A percentile compares a stretch with the other conserved stretches of the same genome.
These are phyloP conservation scores for Aspergillus hancockii DNA, from an alignment of 495 filamentous ascomycete species.

Conservation along the genomic window DNA sequence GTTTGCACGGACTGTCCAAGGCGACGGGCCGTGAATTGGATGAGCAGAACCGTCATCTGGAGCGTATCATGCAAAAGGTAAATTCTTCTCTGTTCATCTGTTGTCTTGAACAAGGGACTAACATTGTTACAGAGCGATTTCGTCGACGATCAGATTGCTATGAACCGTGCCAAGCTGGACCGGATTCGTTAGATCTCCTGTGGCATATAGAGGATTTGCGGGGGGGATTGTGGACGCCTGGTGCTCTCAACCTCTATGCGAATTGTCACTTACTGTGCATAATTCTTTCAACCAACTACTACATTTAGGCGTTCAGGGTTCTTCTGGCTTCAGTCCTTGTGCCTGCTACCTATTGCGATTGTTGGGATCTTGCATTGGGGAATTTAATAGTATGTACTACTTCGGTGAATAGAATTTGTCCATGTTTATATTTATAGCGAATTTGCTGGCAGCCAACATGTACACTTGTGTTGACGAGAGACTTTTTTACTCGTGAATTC, in stretches of 20 bases:
- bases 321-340: not conserved
- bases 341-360: not conserved
- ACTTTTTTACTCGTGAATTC: not conserved
- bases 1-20: constrained; percentile 65
- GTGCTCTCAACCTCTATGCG: constrained; percentile 31
- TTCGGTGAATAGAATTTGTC: not conserved
- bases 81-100: constrained; percentile 7
- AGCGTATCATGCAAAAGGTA: constrained; percentile 73
- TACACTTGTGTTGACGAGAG: not conserved
- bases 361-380: not conserved
- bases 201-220: not conserved
- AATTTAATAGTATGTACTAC: not conserved
- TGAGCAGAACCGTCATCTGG: constrained; percentile 71
- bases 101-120: constrained; percentile 22
- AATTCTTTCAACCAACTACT: constrained; percentile 12
- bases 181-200: constrained; percentile 52
- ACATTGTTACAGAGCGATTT: constrained; percentile 56
- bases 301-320: constrained; percentile 18
- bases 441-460: not conserved
- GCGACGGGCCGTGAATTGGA: constrained; percentile 76
- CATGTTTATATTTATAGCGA: not conserved
- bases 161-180: constrained; percentile 66
- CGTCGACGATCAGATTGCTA: constrained; percentile 70
- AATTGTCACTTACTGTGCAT: constrained; percentile 6
- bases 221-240: constrained; percentile 28